Base-by-base conservation (phyloP, 148 eudicot genomes). In the Heliosperma pusillum region DNA sequence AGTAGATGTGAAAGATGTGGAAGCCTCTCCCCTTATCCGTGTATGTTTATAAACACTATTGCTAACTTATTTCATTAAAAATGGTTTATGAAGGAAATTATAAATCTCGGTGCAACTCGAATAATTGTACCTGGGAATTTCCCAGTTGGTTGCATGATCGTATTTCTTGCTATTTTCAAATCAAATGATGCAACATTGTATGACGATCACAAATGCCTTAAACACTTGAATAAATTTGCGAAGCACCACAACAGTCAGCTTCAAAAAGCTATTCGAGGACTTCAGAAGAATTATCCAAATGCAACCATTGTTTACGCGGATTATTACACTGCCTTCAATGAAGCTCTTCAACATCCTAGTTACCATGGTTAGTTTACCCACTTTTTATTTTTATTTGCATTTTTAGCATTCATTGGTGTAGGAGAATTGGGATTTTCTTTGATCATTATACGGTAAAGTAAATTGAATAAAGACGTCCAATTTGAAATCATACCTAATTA, bases 161-260 rank as follows among this genome's bases (percentile, higher is more conserved):
- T 29, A 2, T 79, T 57, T 57, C 77, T 79, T 29, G 50, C 69
- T 16, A 0, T 26, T 1, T 74, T 67, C 36, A 69, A 24, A 68
- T 53, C 81, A 5, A 67, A 79, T n/a, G 77, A 79, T 19, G 9
- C 58, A 15, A 22, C 50, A 17, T 15, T 17, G 45, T 78, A 78
- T 68, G 81, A 78, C 10, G 81, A 73, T 4, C 67, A 52, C 59
- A 67, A 74, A 10, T 79, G 81, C 36, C 74, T 79, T 5, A 79
- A 68, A 29, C 8, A 8, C 17, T 58, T 45, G 10, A 79, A 79
- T 61, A 33, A 68, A 19, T 59, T 66, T 2, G 67, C 77, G 0
- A 47, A 5, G 22, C 58, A 42, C 33, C 73, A 79, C 62, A 79
- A 79, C 57, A 17, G 74, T 22, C 53, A 25, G 0, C 82, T 79